Conservation (phyloP, 495 filamentous ascomycete species). For the Hypoxylon lenormandii region DNA sequence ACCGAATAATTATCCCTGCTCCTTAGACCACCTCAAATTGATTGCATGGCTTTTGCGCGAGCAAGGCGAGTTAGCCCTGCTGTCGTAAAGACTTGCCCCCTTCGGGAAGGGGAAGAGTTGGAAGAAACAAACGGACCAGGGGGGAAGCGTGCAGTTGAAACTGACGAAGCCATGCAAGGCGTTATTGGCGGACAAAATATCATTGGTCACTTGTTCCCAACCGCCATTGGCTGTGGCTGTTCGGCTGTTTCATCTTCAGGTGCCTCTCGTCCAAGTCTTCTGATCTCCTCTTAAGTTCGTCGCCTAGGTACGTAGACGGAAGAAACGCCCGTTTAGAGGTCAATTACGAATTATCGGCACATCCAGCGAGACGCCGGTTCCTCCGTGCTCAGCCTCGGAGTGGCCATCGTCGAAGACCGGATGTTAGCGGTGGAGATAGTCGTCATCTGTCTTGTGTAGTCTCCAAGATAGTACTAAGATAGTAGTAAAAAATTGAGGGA, state of each 20-base stretch:
- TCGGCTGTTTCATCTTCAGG: conserved; percentile 42
- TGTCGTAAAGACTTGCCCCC: conserved; percentile 22
- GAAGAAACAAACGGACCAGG: conserved; percentile 43
- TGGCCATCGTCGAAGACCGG: neutral
- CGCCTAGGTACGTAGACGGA: conserved; percentile 1
- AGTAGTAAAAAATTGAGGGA: neutral
- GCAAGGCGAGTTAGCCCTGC: neutral
- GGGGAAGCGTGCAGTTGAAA: conserved; percentile 44
- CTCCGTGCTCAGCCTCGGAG: conserved; percentile 21
- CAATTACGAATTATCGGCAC: neutral
- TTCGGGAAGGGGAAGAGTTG: conserved; percentile 20
- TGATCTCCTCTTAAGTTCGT: conserved; percentile 28
- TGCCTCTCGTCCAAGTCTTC: conserved; percentile 35
- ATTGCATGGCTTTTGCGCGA: conserved; percentile 33
- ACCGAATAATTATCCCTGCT: conserved; percentile 15
- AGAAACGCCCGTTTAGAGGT: neutral
- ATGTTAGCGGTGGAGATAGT: neutral
- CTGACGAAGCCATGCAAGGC: conserved; percentile 45
- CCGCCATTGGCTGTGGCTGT: conserved; percentile 35
- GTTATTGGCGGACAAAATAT: conserved; percentile 32
- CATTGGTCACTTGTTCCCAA: conserved; percentile 38
- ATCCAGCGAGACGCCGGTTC: conserved; percentile 7
- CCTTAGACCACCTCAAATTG: conserved; percentile 33
- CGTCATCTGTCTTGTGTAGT: conserved; percentile 4
- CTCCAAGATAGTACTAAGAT: neutral